Percentiles rank a stretch among this genome's conserved stretches.
These are phyloP conservation scores for Monilinia fructicola DNA, from an alignment of 2,329 filamentous ascomycete species.

Conservation along the genomic window DNA sequence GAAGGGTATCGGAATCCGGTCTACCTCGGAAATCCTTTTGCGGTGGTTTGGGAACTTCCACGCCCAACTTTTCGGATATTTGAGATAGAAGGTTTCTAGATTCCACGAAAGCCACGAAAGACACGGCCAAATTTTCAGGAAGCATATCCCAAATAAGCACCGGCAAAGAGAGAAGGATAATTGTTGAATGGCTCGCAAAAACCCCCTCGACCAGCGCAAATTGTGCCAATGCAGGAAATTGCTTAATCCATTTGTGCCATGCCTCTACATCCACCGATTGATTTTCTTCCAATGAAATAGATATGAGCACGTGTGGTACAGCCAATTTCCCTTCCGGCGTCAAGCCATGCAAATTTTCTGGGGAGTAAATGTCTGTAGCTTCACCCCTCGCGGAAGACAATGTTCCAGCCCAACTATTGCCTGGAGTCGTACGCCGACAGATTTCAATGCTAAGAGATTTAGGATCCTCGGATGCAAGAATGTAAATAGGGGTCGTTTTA, in stretches of 20 bases:
- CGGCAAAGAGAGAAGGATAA: constrained; percentile 58
- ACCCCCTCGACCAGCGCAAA: constrained; percentile 61
- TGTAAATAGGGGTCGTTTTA: constrained; percentile 26
- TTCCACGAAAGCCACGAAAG: constrained; percentile 58
- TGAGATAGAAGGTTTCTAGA: constrained; percentile 40
- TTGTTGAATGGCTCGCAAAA: constrained; percentile 61
- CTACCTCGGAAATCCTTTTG: constrained; percentile 13
- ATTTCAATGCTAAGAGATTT: constrained; percentile 25
- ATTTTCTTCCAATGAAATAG: constrained; percentile 57
- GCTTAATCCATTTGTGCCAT: constrained; percentile 58
- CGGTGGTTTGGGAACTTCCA: constrained; percentile 13
- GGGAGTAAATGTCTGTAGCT: constrained; percentile 18
- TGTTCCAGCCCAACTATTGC: constrained; percentile 19
- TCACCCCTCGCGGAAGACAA: constrained; percentile 2
- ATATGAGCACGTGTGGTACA: constrained; percentile 59
- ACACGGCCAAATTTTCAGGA: constrained; percentile 56
- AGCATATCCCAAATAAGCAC: constrained; percentile 61
- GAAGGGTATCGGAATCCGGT: constrained; percentile 22
- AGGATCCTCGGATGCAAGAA: constrained; percentile 24
- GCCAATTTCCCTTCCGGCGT: constrained; percentile 21
- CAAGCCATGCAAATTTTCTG: constrained; percentile 18
- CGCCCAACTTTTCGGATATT: constrained; percentile 13
- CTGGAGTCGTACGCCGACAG: constrained; percentile 20
- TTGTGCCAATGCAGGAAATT: constrained; percentile 57
- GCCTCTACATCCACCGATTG: constrained; percentile 57